These are phyloP conservation scores for Ophidiomyces ophidiicola DNA, from an alignment of 2,329 filamentous ascomycete genomes.

Conservation along the genomic window DNA sequence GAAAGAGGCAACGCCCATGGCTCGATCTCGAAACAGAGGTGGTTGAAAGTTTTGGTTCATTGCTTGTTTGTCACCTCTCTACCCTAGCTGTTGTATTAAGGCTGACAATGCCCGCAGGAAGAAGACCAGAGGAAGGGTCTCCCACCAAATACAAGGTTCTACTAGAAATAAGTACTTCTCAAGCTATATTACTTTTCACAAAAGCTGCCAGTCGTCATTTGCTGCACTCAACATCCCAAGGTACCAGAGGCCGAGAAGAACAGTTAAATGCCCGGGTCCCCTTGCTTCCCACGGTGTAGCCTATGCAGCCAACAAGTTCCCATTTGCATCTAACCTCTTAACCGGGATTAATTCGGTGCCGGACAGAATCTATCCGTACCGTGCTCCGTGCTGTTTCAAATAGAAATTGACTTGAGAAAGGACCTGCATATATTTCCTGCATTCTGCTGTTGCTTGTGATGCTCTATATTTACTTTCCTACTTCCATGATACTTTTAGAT, in stretches of 20 bases:
- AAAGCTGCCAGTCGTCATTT: slow-evolving; percentile 12
- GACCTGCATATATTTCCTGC: slow-evolving; percentile 10
- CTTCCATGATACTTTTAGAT: slow-evolving; percentile 13
- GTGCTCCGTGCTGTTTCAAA: slow-evolving; percentile 12
- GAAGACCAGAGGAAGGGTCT: slow-evolving; percentile 14
- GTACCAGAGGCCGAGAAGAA: slow-evolving; percentile 14
- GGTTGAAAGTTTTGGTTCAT: slow-evolving; percentile 11
- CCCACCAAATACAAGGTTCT: slow-evolving; percentile 15
- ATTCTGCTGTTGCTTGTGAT: neutral
- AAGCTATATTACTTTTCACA: slow-evolving; percentile 9
- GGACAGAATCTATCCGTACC: slow-evolving; percentile 12
- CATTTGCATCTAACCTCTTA: slow-evolving; percentile 10
- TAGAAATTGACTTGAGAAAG: slow-evolving; percentile 12
- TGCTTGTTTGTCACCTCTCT: slow-evolving; percentile 11
- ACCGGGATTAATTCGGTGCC: slow-evolving; percentile 12
- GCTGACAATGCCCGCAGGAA: slow-evolving; percentile 12
- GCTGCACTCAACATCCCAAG: slow-evolving; percentile 10
- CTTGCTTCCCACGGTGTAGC: slow-evolving; percentile 8
- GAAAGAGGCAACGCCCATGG: slow-evolving; percentile 11
- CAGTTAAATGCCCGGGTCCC: slow-evolving; percentile 10
- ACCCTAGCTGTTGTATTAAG: neutral
- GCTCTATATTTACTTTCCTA: slow-evolving; percentile 7
- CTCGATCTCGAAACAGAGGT: slow-evolving; percentile 10
- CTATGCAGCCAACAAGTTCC: slow-evolving; percentile 10
- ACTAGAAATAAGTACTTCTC: slow-evolving; percentile 5